Percentiles rank a stretch among this genome's conserved stretches.
These are phyloP conservation scores for Cladophialophora chaetospira DNA, from an alignment of 2,329 filamentous ascomycete genomes.

Conservation along the genomic window DNA sequence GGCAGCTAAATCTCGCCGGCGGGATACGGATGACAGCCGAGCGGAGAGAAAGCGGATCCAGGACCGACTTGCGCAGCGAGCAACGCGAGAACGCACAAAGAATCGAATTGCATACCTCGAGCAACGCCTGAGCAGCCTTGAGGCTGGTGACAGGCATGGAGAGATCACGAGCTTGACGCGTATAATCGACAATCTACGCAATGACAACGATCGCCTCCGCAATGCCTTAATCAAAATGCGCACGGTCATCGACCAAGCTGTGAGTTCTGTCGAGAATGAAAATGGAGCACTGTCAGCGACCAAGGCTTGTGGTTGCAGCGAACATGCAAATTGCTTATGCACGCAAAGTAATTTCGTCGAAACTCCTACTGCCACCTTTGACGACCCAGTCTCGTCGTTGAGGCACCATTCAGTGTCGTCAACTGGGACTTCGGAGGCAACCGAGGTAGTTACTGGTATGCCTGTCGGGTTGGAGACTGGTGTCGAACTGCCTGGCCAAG, in stretches of 20 bases:
- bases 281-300: not conserved
- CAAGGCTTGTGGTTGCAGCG: slow-evolving; percentile 11
- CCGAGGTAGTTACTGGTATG: slow-evolving; percentile 10
- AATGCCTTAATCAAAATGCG: slow-evolving; percentile 29
- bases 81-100: slow-evolving; percentile 33
- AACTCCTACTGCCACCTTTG: not conserved
- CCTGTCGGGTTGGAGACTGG: not conserved
- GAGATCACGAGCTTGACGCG: slow-evolving; percentile 24
- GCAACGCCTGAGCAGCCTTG: slow-evolving; percentile 26
- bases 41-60: slow-evolving; percentile 29
- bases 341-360: not conserved
- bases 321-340: slow-evolving; percentile 6
- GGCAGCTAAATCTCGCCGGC: slow-evolving; percentile 8
- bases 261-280: slow-evolving; percentile 12
- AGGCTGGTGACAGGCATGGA: slow-evolving; percentile 24
- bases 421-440: slow-evolving; percentile 14
- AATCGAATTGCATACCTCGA: slow-evolving; percentile 30
- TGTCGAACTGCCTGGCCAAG: not conserved
- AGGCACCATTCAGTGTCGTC: slow-evolving; percentile 23
- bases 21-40: slow-evolving; percentile 23
- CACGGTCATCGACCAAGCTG: slow-evolving; percentile 23
- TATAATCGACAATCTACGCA: slow-evolving; percentile 25
- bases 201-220: slow-evolving; percentile 25
- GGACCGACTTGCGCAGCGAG: slow-evolving; percentile 32
- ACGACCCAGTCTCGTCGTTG: slow-evolving; percentile 2